Base-by-base conservation (phyloP, 257 asterid species). In the Solanum dulcamara region DNA sequence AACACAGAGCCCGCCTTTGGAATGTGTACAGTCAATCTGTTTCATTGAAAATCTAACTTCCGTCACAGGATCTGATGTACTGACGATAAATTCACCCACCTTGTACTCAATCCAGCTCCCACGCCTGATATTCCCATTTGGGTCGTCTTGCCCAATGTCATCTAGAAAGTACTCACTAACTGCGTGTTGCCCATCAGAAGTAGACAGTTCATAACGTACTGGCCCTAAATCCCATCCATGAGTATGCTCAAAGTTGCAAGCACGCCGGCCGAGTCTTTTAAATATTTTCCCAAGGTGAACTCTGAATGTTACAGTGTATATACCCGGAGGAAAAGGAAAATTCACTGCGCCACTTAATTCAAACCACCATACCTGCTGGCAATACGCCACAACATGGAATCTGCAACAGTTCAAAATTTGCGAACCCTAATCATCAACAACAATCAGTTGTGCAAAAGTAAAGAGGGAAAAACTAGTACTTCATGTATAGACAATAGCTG, bases 341-440 rank as follows among this genome's bases (percentile, higher is more conserved):
- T 91, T 94, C 55, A 95, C 93, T 24, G 46, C 13, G 40, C 99
- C 99, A 42, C 93, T 96, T 37, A 95, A 94, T 91, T 97, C 99
- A 85, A 94, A 94, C 99, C 99, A 97, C 99, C 99, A 95, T 89
- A 92, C 89, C 91, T 97, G 99, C 88, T 97, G 99, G 88, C 96
- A 87, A 91, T 93, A 97, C 32, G 99, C 98, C 83, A 97, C 90
- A 37, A 87, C 96, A 17, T 88, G 90, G 85, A 97, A 97, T 86
- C 99, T 97, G 97, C 89, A 87, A 88, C 83, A 81, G 71, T 26
- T 77, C 40, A 46, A 44, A 77, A n/a, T 28, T 28, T 77, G 37
- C 0, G 26, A 46, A 15, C 62, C 40, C 82, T 75, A 62, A 28
- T 77, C 62, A 77, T 10, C 62, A 77, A 32, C 83, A 77, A 24